phyloP scores from a whole-genome alignment of 805 yeast genomes.

The Wickerhamomyces subpelliculosus region DNA sequence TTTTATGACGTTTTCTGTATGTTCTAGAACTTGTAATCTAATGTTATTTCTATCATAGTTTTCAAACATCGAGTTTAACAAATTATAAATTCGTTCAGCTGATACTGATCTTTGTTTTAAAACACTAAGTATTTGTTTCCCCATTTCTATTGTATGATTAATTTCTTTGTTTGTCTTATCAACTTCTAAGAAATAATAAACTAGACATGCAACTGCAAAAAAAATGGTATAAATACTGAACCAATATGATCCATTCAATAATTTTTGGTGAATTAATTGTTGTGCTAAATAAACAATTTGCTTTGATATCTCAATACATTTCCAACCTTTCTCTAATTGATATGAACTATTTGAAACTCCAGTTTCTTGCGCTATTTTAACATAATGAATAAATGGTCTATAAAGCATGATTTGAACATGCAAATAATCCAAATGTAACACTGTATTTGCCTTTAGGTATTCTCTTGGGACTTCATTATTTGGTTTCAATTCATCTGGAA shows the following conservation, averaged over 20 bases:
- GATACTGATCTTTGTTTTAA: constrained; percentile 71
- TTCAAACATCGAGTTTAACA: constrained; percentile 71
- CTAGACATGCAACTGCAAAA: constrained; percentile 82
- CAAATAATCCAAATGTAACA: constrained; percentile 65
- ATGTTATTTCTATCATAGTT: constrained; percentile 70
- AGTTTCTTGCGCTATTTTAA: constrained; percentile 30
- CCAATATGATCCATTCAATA: constrained; percentile 87
- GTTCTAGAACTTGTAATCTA: constrained; percentile 23
- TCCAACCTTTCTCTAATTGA: constrained; percentile 69
- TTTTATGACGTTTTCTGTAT: not conserved
- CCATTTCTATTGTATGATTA: constrained; percentile 69
- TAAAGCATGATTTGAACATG: constrained; percentile 82
- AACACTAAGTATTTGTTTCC: constrained; percentile 61
- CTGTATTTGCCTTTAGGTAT: constrained; percentile 67
- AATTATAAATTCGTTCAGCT: constrained; percentile 72
- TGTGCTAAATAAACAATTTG: constrained; percentile 74
- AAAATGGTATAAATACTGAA: constrained; percentile 91
- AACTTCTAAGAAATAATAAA: constrained; percentile 51
- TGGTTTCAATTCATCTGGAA: constrained; percentile 72
- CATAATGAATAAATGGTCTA: constrained; percentile 78
- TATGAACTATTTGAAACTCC: constrained; percentile 38
- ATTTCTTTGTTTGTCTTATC: constrained; percentile 44
- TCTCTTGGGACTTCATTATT: constrained; percentile 28
- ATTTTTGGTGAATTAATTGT: constrained; percentile 65
- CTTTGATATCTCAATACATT: constrained; percentile 80